Base-by-base conservation (phyloP, 1,139 yeast genomes). In the Blastobotrys serpentis region DNA sequence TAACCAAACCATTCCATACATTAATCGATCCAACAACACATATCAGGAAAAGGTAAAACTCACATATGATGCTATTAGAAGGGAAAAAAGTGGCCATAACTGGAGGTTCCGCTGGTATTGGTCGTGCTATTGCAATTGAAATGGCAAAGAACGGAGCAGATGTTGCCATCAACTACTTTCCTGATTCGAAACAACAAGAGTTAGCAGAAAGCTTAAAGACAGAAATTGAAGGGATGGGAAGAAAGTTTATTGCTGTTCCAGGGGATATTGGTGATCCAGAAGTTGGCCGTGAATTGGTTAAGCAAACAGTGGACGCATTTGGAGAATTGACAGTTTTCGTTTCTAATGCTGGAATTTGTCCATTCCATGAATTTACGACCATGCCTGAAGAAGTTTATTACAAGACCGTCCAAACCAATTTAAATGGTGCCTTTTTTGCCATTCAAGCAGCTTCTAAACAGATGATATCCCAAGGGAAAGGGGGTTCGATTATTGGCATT, bases 381-480 rank as follows among this genome's bases (percentile, higher is more conserved):
- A 65, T 70, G 42, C 64, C 69, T 4, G 67, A 70, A 25, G 74
- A 67, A 29, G 62, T 64, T 34, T 57, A 57, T 62, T 22, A 73
- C 68, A 44, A 74, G 70, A 38, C 64, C 65, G 49, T 68, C 67
- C 48, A 66, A 68, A 65, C 73, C 52, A 75, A 75, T 56, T 60
- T 75, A 49, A 68, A 72, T 49, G 79, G 79, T 10, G 69, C 74
- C 13, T 75, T 69, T 51, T 73, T 65, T 47, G 66, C 74, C 4
- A 70, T 73, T 2, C 78, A 74, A 52, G 77, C 77, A 0, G 77
- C 75, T 6, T 77, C 76, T 3, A 62, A 59, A 36, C 76, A 72
- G 53, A 69, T 75, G 75, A 68, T 66, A 50, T 53, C 52, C n/a
- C 77, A 73, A 50, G 76, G 76, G 1, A 68, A 64, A 40, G 77